Base-by-base conservation (phyloP, 495 filamentous ascomycete species). In the Chaetomium cochliodes region DNA sequence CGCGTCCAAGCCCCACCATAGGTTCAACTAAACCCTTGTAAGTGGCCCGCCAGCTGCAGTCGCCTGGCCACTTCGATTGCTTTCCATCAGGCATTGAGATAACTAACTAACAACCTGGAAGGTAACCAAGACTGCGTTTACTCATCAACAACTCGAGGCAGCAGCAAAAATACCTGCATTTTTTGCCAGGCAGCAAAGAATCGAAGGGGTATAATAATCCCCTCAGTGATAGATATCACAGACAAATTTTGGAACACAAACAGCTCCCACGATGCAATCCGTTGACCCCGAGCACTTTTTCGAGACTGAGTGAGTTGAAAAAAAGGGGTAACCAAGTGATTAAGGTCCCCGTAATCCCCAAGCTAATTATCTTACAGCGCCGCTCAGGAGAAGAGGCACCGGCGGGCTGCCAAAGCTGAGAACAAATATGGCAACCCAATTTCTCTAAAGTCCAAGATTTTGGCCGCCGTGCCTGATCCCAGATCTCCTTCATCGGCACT, bases 381-480 rank as follows among this genome's bases (percentile, higher is more conserved):
- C 37, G 86, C 90, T 11, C 80, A 96, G 67, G 87, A 87, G 33
- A 89, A 88, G 64, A 81, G 84, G 56, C 78, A 84, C 58, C 90
- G 92, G 68, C 89, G 90, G 75, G 85, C 87, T 20, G 81, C 84
- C 58, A 98, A 98, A 77, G 85, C 92, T 50, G 81, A 82, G 61
- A 98, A 98, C 77, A 88, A 83, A 39, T 81, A 89, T 80, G 94
- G 94, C 67, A 82, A 87, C 65, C 94, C 94, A 15, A 89, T 97
- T 70, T 76, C 78, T 51, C 79, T 96, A 3, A 85, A 87, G 65
- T 92, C 91, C 69, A 98, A 98, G 78, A 86, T 98, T 62, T 83
- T 96, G 42, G 91, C 89, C 23, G 82, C 92, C 26, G 73, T 85
- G n/a, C 69, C 80, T 4, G 91, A 96, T 68, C 91, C 90, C 8